Evolutionary conservation across 352 stramenopile genomes (phyloP).

Genomic region (Globisporangium spiculum): DNA sequence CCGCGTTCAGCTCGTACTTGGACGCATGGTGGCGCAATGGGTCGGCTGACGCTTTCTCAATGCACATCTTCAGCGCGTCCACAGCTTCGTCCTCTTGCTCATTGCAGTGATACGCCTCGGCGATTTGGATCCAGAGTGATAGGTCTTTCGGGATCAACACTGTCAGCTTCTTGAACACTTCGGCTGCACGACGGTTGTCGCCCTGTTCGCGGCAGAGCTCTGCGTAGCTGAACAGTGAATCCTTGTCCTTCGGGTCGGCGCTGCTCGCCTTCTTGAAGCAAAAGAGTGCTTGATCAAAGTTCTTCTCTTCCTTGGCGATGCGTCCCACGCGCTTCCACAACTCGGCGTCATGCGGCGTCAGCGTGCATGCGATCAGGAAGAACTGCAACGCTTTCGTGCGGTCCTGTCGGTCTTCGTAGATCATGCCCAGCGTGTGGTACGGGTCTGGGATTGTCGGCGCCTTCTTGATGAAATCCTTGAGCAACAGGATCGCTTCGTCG

Average conservation of each 20-base stretch:
- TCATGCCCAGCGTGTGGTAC: slow-evolving; percentile 86
- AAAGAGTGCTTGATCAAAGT: slow-evolving; percentile 80
- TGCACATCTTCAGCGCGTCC: slow-evolving; percentile 81
- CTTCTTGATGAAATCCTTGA: slow-evolving; percentile 90
- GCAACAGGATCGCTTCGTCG: slow-evolving; percentile 69
- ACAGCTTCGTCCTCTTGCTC: slow-evolving; percentile 85
- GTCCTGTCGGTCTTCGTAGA: slow-evolving; percentile 84
- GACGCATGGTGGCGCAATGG: slow-evolving; percentile 57
- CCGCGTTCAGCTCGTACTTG: slow-evolving; percentile 80
- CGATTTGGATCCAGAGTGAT: slow-evolving; percentile 85
- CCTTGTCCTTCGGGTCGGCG: slow-evolving; percentile 76
- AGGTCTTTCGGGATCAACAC: slow-evolving; percentile 67
- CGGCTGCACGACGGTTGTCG: slow-evolving; percentile 73
- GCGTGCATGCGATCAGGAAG: slow-evolving; percentile 81
- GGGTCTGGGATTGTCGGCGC: slow-evolving; percentile 83
- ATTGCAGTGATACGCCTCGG: slow-evolving; percentile 85
- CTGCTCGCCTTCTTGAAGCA: slow-evolving; percentile 86
- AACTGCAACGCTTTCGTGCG: slow-evolving; percentile 81
- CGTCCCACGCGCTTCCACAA: slow-evolving; percentile 84
- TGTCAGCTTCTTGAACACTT: slow-evolving; percentile 81
- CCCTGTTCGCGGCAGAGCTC: slow-evolving; percentile 77
- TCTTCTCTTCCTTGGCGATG: slow-evolving; percentile 86
- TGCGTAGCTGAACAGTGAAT: slow-evolving; percentile 78
- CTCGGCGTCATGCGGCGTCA: slow-evolving; percentile 77
- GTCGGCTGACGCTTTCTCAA: slow-evolving; percentile 72